These are phyloP conservation scores for Rutstroemia sp. DNA, from an alignment of 2,329 filamentous ascomycete species.

Conservation along the genomic window DNA sequence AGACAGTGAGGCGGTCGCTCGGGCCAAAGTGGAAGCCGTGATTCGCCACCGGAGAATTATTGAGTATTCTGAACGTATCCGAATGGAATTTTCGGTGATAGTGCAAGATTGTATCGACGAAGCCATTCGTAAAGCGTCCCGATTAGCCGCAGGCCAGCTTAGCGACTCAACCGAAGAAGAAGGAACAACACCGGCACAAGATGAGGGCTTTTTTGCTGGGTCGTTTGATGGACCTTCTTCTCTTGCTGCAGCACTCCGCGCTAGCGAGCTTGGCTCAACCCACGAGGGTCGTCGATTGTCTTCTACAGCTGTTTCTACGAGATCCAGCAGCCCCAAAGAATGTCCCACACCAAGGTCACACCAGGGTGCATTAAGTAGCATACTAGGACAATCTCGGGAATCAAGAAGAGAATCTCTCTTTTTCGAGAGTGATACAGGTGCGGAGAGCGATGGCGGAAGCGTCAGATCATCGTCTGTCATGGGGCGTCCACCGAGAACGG, in stretches of 20 bases:
- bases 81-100: slow-evolving; percentile 84
- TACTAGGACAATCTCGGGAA: slow-evolving; percentile 50
- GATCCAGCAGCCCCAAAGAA: slow-evolving; percentile 78
- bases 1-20: slow-evolving; percentile 79
- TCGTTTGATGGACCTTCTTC: slow-evolving; percentile 53
- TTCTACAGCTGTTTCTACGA: slow-evolving; percentile 52
- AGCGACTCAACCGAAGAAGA: slow-evolving; percentile 61
- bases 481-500: slow-evolving; percentile 65
- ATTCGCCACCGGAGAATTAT: slow-evolving; percentile 87
- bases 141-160: slow-evolving; percentile 76
- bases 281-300: slow-evolving; percentile 39
- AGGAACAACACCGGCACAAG: slow-evolving; percentile 38
- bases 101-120: slow-evolving; percentile 95
- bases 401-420: slow-evolving; percentile 72
- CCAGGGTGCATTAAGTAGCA: slow-evolving; percentile 44
- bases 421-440: slow-evolving; percentile 71
- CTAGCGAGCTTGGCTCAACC: slow-evolving; percentile 19
- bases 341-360: slow-evolving; percentile 87
- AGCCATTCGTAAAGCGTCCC: slow-evolving; percentile 81
- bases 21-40: slow-evolving; percentile 86
- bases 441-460: slow-evolving; percentile 72
- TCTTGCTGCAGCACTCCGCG: slow-evolving; percentile 45
- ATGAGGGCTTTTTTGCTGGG: slow-evolving; percentile 45
- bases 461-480: slow-evolving; percentile 71
- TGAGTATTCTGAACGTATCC: slow-evolving; percentile 92